These are phyloP conservation scores for Dictyostelium brefeldianum DNA, from an alignment of 78 protist genomes.

Conservation along the genomic window DNA sequence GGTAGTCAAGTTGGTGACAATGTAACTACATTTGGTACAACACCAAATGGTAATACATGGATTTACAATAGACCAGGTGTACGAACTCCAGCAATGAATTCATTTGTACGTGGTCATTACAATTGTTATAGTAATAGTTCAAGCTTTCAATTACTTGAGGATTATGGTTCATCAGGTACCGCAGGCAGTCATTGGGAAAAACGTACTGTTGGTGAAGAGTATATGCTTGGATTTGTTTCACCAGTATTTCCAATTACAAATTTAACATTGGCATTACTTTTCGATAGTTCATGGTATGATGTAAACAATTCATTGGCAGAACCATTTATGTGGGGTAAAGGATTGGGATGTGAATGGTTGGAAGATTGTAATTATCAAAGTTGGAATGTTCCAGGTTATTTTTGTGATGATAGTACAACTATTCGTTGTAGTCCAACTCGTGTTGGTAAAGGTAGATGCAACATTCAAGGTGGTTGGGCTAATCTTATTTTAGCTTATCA, in stretches of 20 bases:
- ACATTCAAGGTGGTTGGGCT: background rate
- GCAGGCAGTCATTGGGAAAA: conserved; percentile 51
- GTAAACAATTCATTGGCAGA: background rate
- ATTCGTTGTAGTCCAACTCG: background rate
- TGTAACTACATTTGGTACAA: background rate
- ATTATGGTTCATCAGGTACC: conserved; percentile 48
- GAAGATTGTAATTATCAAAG: background rate
- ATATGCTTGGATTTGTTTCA: conserved; percentile 48
- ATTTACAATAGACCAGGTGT: background rate
- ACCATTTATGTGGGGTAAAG: conserved; percentile 46
- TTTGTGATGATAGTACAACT: background rate
- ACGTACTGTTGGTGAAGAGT: conserved; percentile 25
- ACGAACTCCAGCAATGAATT: conserved; percentile 1
- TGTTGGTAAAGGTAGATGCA: conserved; percentile 31
- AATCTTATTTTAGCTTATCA: background rate
- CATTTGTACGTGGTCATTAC: conserved; percentile 20
- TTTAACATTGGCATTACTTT: conserved; percentile 39
- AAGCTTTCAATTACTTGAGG: background rate
- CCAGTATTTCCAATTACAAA: conserved; percentile 33
- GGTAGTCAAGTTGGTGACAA: background rate
- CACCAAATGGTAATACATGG: conserved; percentile 47
- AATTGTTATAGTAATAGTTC: background rate
- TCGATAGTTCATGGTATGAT: conserved; percentile 56
- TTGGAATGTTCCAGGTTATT: conserved; percentile 49
- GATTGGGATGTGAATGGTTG: conserved; percentile 27